These are phyloP conservation scores for Pascua guehoae DNA, from an alignment of 1,284 basidiomycete species.

Conservation along the genomic window DNA sequence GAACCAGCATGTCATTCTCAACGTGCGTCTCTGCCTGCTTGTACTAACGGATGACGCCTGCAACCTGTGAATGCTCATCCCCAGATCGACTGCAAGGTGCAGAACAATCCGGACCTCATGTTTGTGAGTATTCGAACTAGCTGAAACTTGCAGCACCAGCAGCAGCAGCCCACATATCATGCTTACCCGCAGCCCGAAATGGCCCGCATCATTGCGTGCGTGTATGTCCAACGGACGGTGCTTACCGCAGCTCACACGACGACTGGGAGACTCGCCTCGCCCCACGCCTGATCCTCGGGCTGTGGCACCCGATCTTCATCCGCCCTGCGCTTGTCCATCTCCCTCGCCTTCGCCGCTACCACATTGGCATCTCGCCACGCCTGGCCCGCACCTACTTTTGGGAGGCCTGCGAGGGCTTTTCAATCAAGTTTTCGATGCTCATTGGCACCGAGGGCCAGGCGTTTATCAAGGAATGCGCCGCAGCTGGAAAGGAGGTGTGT, in stretches of 20 bases:
- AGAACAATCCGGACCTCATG: conserved; percentile 83
- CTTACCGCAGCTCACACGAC: conserved; percentile 54
- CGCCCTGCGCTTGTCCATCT: conserved; percentile 69
- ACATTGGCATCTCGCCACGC: conserved; percentile 71
- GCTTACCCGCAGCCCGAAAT: conserved; percentile 59
- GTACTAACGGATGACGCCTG: no score
- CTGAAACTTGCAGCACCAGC: neutral
- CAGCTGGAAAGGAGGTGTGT: conserved; percentile 78
- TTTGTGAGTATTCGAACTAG: conserved; percentile 55
- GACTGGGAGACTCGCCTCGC: conserved; percentile 76
- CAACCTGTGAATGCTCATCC: conserved; percentile 2
- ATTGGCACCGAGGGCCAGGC: conserved; percentile 62
- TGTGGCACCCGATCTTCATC: conserved; percentile 91
- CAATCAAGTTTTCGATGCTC: conserved; percentile 73
- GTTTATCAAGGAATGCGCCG: conserved; percentile 76
- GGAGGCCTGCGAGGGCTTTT: conserved; percentile 84
- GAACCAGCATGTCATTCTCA: conserved; percentile 71
- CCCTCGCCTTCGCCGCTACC: conserved; percentile 71
- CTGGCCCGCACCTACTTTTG: conserved; percentile 87
- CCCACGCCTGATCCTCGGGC: conserved; percentile 79
- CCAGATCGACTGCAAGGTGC: conserved; percentile 81
- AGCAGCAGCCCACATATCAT: neutral
- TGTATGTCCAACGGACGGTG: neutral
- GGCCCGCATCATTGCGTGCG: conserved; percentile 63
- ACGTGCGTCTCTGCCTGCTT: conserved; percentile 50